These are phyloP conservation scores for Globisporangium cystogenes DNA, from an alignment of 352 stramenopile species.

Conservation along the genomic window DNA sequence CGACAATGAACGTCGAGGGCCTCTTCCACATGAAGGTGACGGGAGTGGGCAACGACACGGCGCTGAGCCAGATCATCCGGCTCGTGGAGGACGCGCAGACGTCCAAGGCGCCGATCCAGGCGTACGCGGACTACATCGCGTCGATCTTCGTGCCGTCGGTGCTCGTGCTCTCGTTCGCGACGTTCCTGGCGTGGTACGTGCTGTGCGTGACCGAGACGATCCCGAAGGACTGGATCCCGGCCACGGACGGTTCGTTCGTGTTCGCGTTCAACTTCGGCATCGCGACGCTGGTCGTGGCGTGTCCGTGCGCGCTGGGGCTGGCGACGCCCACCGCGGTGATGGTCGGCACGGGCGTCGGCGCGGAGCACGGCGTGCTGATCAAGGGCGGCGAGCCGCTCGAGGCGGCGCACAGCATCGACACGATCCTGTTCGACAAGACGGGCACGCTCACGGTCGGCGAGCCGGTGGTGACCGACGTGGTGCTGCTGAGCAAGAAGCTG, in stretches of 20 bases:
- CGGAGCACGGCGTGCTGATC: conserved; percentile 96
- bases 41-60: conserved; percentile 90
- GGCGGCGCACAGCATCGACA: conserved; percentile 89
- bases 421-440: conserved; percentile 99
- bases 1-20: conserved; percentile 89
- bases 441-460: conserved; percentile 95
- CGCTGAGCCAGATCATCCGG: conserved; percentile 97
- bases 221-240: conserved; percentile 59
- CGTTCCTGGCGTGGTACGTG: conserved; percentile 94
- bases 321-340: conserved; percentile 98
- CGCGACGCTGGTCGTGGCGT: conserved; percentile 97
- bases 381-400: conserved; percentile 96
- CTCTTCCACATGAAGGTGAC: conserved; percentile 93
- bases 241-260: conserved; percentile 78
- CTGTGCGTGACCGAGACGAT: conserved; percentile 59
- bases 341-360: conserved; percentile 97
- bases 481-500: conserved; percentile 71
- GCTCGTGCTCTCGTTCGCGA: conserved; percentile 89
- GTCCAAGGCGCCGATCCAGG: conserved; percentile 97
- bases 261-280: conserved; percentile 98
- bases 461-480: conserved; percentile 83
- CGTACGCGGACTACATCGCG: conserved; percentile 95
- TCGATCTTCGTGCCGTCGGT: conserved; percentile 96
- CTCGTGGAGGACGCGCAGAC: conserved; percentile 98
- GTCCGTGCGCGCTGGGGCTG: conserved; percentile 97